Evolutionary conservation across 768 basidiomycete species (phyloP), one percentile per base, ranked within the genome.

Genomic region (Hygrophorus russula): DNA sequence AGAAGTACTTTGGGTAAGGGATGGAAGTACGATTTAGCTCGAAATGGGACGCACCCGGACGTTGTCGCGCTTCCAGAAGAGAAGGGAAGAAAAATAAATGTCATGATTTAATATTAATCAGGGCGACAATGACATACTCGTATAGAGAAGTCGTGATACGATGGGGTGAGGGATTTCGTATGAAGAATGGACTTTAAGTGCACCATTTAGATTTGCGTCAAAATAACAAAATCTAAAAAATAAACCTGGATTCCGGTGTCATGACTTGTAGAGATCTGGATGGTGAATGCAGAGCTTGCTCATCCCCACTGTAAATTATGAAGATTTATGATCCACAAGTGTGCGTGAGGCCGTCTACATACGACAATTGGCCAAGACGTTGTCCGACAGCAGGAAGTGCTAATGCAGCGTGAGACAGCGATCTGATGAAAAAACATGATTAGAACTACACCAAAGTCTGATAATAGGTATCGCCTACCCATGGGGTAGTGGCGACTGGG

Each of bases 201-300:
- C 34, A 35, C 13, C 11, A 14, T 39, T 19, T n/a, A 24, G 24
- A 39, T 12, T 12, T 18, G 37, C 2, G 37, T 3, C 27, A 30
- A 28, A 28, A 5, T 18, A 18, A n/a, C 42, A 40, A 36, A 9
- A 36, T 10, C 11, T 2, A 19, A 17, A 39, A 20, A 37, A 44
- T 54, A 49, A 24, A 67, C 71, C 70, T 73, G 33, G 70, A 68
- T 49, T 70, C 68, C 33, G 71, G 71, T 3, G 71, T 73, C 42
- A 65, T 52, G 42, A 59, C 65, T 52, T 68, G 68, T 35, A 62
- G 64, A 30, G 58, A 36, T 44, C 46, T 9, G 50, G 46, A 32
- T 43, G 53, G 19, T 36, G 38, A 44, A 40, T 49, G 36, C n/a
- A 47, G 44, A n/a, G 56, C 59, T 24, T 55, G 56, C 18, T 42